Percentiles rank a stretch among this genome's conserved stretches.
Evolutionary conservation across 1,284 basidiomycete species (phyloP).

Genomic region (Microbotryum scabiosae): DNA sequence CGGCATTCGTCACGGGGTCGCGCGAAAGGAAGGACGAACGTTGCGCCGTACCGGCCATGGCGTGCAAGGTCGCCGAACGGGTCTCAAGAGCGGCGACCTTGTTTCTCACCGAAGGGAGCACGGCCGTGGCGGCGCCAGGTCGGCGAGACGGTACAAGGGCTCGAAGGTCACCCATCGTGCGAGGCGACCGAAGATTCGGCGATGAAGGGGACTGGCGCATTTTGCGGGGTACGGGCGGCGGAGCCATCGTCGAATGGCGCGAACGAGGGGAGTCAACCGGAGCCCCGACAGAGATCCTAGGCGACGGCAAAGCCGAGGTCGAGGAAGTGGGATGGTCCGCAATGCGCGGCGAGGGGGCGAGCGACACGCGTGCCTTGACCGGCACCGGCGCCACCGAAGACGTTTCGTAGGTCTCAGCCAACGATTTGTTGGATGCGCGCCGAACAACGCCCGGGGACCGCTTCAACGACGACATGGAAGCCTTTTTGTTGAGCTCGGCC

Average conservation of each 20-base stretch:
- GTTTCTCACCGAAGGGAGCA: constrained; percentile 20
- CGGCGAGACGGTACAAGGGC: neutral
- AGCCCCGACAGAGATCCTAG: constrained; percentile 8
- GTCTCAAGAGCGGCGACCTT: constrained; percentile 28
- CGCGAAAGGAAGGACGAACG: neutral
- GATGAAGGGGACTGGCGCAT: constrained; percentile 3
- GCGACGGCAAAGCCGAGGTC: constrained; percentile 7
- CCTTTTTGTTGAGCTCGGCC: constrained; percentile 10
- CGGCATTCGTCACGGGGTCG: neutral
- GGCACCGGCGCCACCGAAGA: too few species aligned
- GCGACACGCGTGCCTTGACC: too few species aligned
- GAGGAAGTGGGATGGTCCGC: neutral
- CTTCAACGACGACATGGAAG: constrained; percentile 19
- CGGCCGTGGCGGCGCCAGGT: constrained; percentile 1
- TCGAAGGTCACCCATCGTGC: constrained; percentile 20
- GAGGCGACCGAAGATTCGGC: constrained; percentile 15
- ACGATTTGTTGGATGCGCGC: constrained; percentile 3
- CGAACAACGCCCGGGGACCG: constrained; percentile 13
- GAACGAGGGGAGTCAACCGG: neutral
- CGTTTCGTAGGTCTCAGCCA: neutral
- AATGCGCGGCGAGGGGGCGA: too few species aligned
- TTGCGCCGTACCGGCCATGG: constrained; percentile 7
- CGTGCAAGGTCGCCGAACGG: constrained; percentile 13
- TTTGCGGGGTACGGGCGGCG: constrained; percentile 3
- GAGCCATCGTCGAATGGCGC: neutral